A percentile compares a stretch with the other conserved stretches of the same genome.
These are phyloP conservation scores for Crotalaria pallida DNA, from an alignment of 306 rosid species.

Conservation along the genomic window DNA sequence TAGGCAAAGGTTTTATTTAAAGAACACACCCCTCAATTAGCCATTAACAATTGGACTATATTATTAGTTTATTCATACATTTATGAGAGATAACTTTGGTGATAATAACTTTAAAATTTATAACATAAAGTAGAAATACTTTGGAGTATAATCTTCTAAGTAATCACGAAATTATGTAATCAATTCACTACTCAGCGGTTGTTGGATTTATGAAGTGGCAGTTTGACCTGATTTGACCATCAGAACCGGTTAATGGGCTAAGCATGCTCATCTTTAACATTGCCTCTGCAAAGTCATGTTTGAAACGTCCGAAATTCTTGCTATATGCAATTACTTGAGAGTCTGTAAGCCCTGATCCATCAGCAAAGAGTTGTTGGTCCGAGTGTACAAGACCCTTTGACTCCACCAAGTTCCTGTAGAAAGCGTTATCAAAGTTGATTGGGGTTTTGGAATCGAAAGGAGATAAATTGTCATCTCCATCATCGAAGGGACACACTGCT, in stretches of 20 bases:
- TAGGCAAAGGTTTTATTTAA: background rate
- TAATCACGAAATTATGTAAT: too few relatives aligned
- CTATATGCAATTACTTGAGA: constrained; percentile 25
- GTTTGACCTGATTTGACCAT: constrained; percentile 23
- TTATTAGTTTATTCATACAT: too few relatives aligned
- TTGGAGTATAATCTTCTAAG: too few relatives aligned
- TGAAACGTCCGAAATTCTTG: constrained; percentile 12
- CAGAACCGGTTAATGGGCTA: constrained; percentile 16
- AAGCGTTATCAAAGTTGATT: background rate
- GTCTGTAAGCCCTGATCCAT: constrained; percentile 15
- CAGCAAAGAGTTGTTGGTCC: constrained; percentile 33
- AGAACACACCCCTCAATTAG: background rate
- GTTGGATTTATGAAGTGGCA: constrained; percentile 9
- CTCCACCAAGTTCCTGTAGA: constrained; percentile 16
- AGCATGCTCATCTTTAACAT: constrained; percentile 34
- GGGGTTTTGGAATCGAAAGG: background rate
- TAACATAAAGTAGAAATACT: too few relatives aligned
- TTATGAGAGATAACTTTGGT: too few relatives aligned
- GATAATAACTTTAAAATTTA: too few relatives aligned
- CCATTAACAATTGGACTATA: too few relatives aligned
- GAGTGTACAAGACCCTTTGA: constrained; percentile 28
- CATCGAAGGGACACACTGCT: constrained; percentile 25
- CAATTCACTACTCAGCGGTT: background rate
- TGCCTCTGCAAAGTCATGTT: constrained; percentile 37
- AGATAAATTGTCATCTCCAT: constrained; percentile 8